phyloP scores from a whole-genome alignment of 352 stramenopile genomes.

The Bremia lactucae region DNA sequence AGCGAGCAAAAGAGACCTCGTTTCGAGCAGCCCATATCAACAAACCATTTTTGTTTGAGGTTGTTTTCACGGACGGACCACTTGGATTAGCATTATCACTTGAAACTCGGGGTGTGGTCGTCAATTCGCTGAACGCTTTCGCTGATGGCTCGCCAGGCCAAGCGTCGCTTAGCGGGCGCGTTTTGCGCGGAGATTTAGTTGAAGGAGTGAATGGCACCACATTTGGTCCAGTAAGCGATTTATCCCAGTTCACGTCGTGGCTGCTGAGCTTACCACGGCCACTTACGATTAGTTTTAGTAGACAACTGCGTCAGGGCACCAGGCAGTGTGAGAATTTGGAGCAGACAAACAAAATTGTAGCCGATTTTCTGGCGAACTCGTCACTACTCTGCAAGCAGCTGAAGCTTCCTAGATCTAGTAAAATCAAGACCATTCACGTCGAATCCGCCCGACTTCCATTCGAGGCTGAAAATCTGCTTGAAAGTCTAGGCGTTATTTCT shows the following conservation, averaged over 20 bases:
- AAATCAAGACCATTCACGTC: slow-evolving; percentile 32
- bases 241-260: slow-evolving; percentile 74
- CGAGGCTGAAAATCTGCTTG: slow-evolving; percentile 27
- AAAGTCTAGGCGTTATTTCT: slow-evolving; percentile 25
- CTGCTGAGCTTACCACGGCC: slow-evolving; percentile 57
- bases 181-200: slow-evolving; percentile 59
- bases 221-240: slow-evolving; percentile 51
- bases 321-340: slow-evolving; percentile 1
- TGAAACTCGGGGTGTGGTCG: slow-evolving; percentile 50
- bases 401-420: slow-evolving; percentile 12
- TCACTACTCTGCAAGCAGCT: slow-evolving; percentile 19
- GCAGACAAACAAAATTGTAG: slow-evolving; percentile 11
- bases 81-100: slow-evolving; percentile 67
- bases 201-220: slow-evolving; percentile 56
- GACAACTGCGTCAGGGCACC: slow-evolving; percentile 9
- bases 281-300: slow-evolving; percentile 54
- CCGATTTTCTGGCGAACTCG: slow-evolving; percentile 13
- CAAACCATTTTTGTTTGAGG: slow-evolving; percentile 29
- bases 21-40: slow-evolving; percentile 12
- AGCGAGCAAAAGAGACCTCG: slow-evolving; percentile 18
- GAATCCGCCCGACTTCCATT: slow-evolving; percentile 30
- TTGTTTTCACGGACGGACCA: slow-evolving; percentile 60
- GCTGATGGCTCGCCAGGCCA: slow-evolving; percentile 52
- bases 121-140: slow-evolving; percentile 74
- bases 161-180: slow-evolving; percentile 50